Base-by-base conservation (phyloP, 495 filamentous ascomycete species). In the Aspergillus cristatus region DNA sequence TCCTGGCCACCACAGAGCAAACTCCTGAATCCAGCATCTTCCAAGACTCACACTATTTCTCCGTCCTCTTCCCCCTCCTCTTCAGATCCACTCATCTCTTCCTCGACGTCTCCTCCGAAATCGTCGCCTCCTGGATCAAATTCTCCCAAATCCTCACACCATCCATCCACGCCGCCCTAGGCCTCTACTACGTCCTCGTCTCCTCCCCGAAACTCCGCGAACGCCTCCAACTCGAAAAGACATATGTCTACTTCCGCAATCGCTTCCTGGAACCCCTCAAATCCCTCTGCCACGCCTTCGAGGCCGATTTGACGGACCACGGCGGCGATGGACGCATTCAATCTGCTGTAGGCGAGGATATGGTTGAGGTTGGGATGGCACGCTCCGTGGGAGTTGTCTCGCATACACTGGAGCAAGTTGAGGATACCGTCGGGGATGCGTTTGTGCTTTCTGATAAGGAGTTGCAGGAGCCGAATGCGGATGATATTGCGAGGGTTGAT, bases 1-100 rank as follows among this genome's bases (percentile, higher is more conserved):
- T 90, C 2, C 63, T 90, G 11, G 58, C 62, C 15, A 64, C 76
- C 14, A 37, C 47, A 16, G 48, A 45, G 40, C 35, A 55, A 5
- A 18, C 14, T 2, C 18, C 32, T 11, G 36, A 48, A 16, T 39
- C 41, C 16, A 55, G 40, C 25, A 38, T 58, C 13, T 55, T 65
- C 50, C 43, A 51, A 38, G 41, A 74, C 25, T 53, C 55, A 1
- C 45, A 60, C 6, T 55, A 74, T 37, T 66, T 82, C 20, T 90
- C 64, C 34, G 68, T 67, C 20, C 46, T 77, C 12, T 64, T 65
- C 34, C 57, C 60, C 3, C 37, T 50, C 1, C 48, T 67, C 3
- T 63, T 65, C 51, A 46, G 41, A 15, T 31, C 58, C 0, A 43
- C 57, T 28, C 41, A 38, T 0, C 18, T 52, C 35, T 24, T 40